phyloP scores from a whole-genome alignment of 83 land plant species.

The Larix sibirica region DNA sequence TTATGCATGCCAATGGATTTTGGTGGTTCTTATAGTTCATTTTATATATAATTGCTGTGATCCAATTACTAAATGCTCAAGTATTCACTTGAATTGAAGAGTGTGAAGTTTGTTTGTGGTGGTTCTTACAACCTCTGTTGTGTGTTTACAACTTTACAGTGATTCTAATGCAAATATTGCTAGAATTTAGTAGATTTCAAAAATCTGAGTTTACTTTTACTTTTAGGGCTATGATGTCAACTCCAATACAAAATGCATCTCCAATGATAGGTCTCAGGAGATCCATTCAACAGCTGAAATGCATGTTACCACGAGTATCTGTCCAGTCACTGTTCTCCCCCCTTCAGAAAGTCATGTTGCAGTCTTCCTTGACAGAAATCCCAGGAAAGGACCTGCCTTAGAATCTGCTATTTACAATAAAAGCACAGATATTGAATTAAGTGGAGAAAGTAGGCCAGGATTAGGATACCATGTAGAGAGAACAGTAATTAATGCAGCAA shows the following conservation, averaged over 20 bases:
- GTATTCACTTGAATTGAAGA: no score
- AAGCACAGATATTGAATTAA: constrained; percentile 7
- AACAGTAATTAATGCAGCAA: not conserved
- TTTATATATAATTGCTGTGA: no score
- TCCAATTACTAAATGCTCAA: no score
- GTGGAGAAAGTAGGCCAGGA: constrained; percentile 1
- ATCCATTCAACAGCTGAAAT: not conserved
- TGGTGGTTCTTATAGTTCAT: not conserved
- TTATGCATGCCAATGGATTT: not conserved
- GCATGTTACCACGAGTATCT: not conserved
- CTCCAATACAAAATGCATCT: not conserved
- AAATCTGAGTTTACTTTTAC: not conserved
- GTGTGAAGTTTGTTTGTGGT: no score
- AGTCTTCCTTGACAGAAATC: constrained; percentile 13
- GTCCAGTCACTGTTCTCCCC: not conserved
- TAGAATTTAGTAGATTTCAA: not conserved
- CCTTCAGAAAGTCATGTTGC: constrained; percentile 8
- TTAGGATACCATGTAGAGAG: not conserved
- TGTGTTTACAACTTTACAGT: no score
- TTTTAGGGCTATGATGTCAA: not conserved
- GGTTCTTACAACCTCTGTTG: no score
- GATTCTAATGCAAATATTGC: not conserved
- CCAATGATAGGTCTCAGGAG: not conserved
- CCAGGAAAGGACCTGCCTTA: not conserved
- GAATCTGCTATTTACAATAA: constrained; percentile 1